Conservation (phyloP, 768 basidiomycete genomes). For the Cytidiella melzeri region DNA sequence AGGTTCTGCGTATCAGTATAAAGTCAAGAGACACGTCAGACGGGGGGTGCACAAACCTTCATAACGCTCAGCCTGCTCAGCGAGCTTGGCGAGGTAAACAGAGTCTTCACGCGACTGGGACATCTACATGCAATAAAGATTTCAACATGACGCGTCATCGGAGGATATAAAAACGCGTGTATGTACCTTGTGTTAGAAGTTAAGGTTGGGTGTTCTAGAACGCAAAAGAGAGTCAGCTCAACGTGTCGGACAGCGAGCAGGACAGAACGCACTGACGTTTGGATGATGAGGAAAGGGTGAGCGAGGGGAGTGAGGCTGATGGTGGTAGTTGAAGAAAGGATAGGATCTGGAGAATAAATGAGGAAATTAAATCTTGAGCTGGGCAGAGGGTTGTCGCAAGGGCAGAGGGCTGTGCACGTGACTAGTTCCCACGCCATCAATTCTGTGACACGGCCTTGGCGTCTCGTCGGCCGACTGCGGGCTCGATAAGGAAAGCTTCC, state of each 20-base stretch:
- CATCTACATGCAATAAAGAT: constrained; percentile 44
- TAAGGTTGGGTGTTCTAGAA: constrained; percentile 11
- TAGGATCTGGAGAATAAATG: constrained; percentile 41
- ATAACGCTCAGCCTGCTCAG: constrained; percentile 99
- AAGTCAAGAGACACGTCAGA: too few relatives aligned
- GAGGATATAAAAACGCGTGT: constrained; percentile 30
- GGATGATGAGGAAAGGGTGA: constrained; percentile 31
- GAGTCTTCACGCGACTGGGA: constrained; percentile 85
- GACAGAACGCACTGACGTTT: constrained; percentile 33
- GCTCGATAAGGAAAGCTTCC: background rate
- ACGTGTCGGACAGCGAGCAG: constrained; percentile 26
- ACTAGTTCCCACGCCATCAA: constrained; percentile 20
- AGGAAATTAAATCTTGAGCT: constrained; percentile 60
- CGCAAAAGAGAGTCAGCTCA: constrained; percentile 30
- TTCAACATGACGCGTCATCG: constrained; percentile 19
- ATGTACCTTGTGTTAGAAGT: constrained; percentile 31
- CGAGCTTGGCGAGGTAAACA: constrained; percentile 99
- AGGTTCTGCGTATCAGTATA: too few relatives aligned
- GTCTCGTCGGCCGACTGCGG: too few relatives aligned
- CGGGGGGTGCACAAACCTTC: constrained; percentile 55
- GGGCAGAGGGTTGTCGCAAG: constrained; percentile 62
- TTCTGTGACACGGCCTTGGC: too few relatives aligned
- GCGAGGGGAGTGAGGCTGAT: constrained; percentile 35
- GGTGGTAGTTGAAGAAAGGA: constrained; percentile 41
- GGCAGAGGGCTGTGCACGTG: constrained; percentile 37